Base-by-base conservation (phyloP, 352 stramenopile genomes). In the Phytophthora colocasiae region DNA sequence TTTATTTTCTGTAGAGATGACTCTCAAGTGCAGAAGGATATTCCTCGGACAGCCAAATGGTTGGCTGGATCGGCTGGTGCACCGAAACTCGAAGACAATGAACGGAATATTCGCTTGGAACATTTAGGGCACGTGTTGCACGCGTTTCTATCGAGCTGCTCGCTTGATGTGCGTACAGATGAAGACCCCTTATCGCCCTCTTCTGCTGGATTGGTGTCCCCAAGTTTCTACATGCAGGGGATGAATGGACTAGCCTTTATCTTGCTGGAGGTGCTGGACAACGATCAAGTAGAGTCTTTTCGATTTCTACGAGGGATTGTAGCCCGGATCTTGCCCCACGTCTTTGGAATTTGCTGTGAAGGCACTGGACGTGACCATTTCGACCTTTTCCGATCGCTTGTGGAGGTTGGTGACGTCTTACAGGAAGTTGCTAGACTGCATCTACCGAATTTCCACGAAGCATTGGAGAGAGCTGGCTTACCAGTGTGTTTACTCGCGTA, bases 161-260 rank as follows among this genome's bases (percentile, higher is more conserved):
- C 75, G 22, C 66, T 81, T 0, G 80, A 88, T 52, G 62, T 78
- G 8, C 77, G 79, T 75, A 74, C 66, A 2, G 71, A 74, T 44
- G 48, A 77, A 45, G 57, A 70, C 26, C 70, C 70, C 7, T 54
- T 77, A 6, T 74, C 68, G 2, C 58, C 41, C 10, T 69, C 52
- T n/a, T 73, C 68, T 46, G 39, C 63, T 17, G 27, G 22, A 32
- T 47, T 32, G 51, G 65, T 66, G 64, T 54, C 57, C 3, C 22
- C 75, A 15, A 83, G 73, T 47, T 91, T 89, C 26, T 95, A 95
- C 50, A 92, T 95, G 82, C 87, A 95, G 47, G 87, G 87, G 39
- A 93, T 95, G 87, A 95, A 95, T 53, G 87, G 83, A 0, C 72
- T 95, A 14, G 87, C 78, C 2, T 95, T 91, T 41, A 82, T 95